These are phyloP conservation scores for Phaeosphaeria sp. DNA, from an alignment of 2,329 filamentous ascomycete species.

Conservation along the genomic window DNA sequence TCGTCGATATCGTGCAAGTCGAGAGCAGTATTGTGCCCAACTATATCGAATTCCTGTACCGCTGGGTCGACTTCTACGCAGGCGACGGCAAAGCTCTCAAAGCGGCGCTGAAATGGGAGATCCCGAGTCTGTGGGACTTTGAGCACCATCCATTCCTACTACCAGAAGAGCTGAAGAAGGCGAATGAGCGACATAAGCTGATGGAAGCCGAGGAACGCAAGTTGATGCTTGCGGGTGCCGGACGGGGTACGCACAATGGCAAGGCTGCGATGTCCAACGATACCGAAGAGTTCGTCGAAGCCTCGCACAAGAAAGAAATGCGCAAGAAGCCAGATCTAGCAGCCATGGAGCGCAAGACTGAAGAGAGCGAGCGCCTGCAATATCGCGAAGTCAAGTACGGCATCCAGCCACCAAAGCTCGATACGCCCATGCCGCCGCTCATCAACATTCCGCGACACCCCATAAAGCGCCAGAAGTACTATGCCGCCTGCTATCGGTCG, in stretches of 20 bases:
- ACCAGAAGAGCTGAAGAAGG: constrained; percentile 14
- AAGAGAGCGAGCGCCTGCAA: constrained; percentile 39
- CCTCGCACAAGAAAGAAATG: constrained; percentile 25
- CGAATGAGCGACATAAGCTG: neutral
- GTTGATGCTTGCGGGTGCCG: neutral
- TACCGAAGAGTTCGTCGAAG: constrained; percentile 19
- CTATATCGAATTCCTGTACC: constrained; percentile 44
- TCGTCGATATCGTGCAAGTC: constrained; percentile 42
- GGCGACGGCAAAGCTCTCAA: constrained; percentile 41
- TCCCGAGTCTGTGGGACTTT: constrained; percentile 45
- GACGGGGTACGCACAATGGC: neutral
- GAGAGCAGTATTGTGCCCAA: constrained; percentile 38
- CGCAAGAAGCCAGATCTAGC: constrained; percentile 34
- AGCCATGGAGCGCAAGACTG: constrained; percentile 27
- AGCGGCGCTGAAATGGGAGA: constrained; percentile 40
- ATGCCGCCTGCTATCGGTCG: constrained; percentile 40
- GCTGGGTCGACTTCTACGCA: constrained; percentile 41
- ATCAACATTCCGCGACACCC: constrained; percentile 40
- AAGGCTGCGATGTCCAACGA: constrained; percentile 1
- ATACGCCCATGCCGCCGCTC: constrained; percentile 33
- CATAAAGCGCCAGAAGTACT: constrained; percentile 30
- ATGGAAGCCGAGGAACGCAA: neutral
- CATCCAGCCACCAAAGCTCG: constrained; percentile 32
- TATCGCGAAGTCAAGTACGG: constrained; percentile 44
- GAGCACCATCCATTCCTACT: constrained; percentile 38